These are phyloP conservation scores for Mrakia gelida DNA, from an alignment of 768 basidiomycete genomes.

Conservation along the genomic window DNA sequence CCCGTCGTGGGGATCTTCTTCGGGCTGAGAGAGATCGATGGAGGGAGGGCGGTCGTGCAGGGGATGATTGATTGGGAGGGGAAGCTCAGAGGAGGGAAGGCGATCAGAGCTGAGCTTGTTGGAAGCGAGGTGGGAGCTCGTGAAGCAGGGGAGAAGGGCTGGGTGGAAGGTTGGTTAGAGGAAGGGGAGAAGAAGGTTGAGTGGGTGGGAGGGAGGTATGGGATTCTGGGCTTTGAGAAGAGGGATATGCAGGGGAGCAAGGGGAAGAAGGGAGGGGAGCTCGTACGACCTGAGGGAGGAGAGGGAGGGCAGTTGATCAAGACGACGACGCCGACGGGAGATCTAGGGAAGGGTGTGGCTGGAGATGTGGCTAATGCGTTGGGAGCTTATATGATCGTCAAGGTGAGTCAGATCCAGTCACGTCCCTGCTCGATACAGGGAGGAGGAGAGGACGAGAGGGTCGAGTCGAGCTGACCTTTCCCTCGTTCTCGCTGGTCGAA, in stretches of 20 bases:
- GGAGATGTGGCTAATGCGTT: slow-evolving; percentile 78
- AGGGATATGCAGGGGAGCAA: slow-evolving; percentile 46
- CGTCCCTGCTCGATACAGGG: no score
- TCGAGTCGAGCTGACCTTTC: slow-evolving; percentile 31
- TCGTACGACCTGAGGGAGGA: slow-evolving; percentile 32
- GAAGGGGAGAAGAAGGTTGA: slow-evolving; percentile 71
- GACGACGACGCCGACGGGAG: neutral
- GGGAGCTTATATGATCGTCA: slow-evolving; percentile 72
- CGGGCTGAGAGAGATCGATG: slow-evolving; percentile 58
- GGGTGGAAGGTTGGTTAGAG: slow-evolving; percentile 59
- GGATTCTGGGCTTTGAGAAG: slow-evolving; percentile 64
- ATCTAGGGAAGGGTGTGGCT: slow-evolving; percentile 47
- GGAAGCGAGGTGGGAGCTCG: neutral
- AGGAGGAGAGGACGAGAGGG: slow-evolving; percentile 11
- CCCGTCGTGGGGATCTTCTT: slow-evolving; percentile 74
- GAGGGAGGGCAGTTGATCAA: neutral
- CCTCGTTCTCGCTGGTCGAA: slow-evolving; percentile 39
- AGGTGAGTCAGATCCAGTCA: slow-evolving; percentile 49
- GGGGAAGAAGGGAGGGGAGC: slow-evolving; percentile 53
- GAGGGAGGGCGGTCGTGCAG: slow-evolving; percentile 63
- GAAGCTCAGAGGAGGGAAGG: slow-evolving; percentile 19
- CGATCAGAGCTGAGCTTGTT: neutral
- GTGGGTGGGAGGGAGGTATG: slow-evolving; percentile 70
- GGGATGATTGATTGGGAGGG: slow-evolving; percentile 33
- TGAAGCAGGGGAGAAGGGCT: slow-evolving; percentile 41